Evolutionary conservation across 2,329 filamentous ascomycete genomes (phyloP).

Genomic region (Shiraia sp.): DNA sequence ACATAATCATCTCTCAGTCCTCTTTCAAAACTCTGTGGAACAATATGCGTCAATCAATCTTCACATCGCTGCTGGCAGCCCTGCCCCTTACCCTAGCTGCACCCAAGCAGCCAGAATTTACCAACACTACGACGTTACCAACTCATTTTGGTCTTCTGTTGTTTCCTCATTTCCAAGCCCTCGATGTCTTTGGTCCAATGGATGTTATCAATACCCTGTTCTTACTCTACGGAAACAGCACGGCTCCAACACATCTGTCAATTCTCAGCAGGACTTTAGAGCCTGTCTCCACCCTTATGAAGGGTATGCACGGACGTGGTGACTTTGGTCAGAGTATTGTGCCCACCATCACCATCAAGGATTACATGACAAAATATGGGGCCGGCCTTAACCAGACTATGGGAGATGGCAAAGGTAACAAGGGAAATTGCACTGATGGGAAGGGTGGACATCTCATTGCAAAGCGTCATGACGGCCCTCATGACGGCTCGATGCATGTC

Average conservation of each 20-base stretch:
- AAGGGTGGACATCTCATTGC: slow-evolving; percentile 12
- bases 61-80: slow-evolving; percentile 12
- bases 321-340: slow-evolving; percentile 46
- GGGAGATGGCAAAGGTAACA: not conserved
- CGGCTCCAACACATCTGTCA: slow-evolving; percentile 26
- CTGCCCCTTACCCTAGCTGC: slow-evolving; percentile 10
- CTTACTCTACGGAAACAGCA: slow-evolving; percentile 24
- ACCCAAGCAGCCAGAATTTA: slow-evolving; percentile 15
- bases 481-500: slow-evolving; percentile 5
- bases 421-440: slow-evolving; percentile 4
- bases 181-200: slow-evolving; percentile 50
- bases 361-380: slow-evolving; percentile 45
- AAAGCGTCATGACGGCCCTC: slow-evolving; percentile 8
- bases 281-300: slow-evolving; percentile 31
- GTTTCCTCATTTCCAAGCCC: slow-evolving; percentile 31
- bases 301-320: slow-evolving; percentile 9
- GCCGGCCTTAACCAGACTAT: slow-evolving; percentile 1
- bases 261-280: slow-evolving; percentile 31
- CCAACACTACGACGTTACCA: slow-evolving; percentile 26
- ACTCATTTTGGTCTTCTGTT: slow-evolving; percentile 28
- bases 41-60: slow-evolving; percentile 12
- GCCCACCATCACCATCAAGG: slow-evolving; percentile 58
- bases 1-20: not conserved
- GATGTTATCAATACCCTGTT: slow-evolving; percentile 47
- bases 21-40: not conserved